Evolutionary conservation across 495 filamentous ascomycete genomes (phyloP), one percentile per base, ranked within the genome.

Genomic region (Aspergillus affinis): DNA sequence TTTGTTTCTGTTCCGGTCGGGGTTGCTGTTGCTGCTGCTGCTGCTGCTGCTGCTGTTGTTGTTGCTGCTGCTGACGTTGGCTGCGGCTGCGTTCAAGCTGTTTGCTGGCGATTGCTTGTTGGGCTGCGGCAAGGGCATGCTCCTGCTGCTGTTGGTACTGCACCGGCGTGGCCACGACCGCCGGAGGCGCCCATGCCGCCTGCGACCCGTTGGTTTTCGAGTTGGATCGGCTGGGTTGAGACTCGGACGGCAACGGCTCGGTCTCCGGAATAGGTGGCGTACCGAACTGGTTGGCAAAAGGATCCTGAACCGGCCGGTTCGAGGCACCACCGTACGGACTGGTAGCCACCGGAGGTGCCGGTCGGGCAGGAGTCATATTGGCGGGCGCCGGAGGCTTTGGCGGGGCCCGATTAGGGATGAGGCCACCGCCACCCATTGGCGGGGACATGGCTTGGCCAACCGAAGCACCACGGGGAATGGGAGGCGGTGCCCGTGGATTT

Each of bases 401-500:
- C 46, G 77, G 73, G 10, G 76, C 72, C 18, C 78, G 74, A 48
- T 78, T 77, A 9, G 78, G 78, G 2, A 79, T 62, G 57, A 80
- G 65, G 36, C 72, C 64, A 10, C 73, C 72, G 44, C 72, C 63
- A 10, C 73, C 70, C 23, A 72, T 41, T 7, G 72, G 65, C 19
- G 74, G 72, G 30, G 73, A 71, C 64, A 76, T 72, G 12, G 62
- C 30, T 12, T 64, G 63, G 2, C 62, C 23, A 8, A 45, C 60
- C 41, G 73, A 65, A 23, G 73, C 61, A 64, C 71, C 84, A 55
- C 85, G 79, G 58, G 94, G 94, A 54, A 97, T 88, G 3, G 94
- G 94, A 59, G 94, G 94, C 17, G 94, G 90, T 9, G 93, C 89
- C 58, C 94, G 86, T 48, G 94, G 94, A 64, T 98, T 98, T 75